These are phyloP conservation scores for Lichina pygmaea DNA, from an alignment of 495 filamentous ascomycete species.

Conservation along the genomic window DNA sequence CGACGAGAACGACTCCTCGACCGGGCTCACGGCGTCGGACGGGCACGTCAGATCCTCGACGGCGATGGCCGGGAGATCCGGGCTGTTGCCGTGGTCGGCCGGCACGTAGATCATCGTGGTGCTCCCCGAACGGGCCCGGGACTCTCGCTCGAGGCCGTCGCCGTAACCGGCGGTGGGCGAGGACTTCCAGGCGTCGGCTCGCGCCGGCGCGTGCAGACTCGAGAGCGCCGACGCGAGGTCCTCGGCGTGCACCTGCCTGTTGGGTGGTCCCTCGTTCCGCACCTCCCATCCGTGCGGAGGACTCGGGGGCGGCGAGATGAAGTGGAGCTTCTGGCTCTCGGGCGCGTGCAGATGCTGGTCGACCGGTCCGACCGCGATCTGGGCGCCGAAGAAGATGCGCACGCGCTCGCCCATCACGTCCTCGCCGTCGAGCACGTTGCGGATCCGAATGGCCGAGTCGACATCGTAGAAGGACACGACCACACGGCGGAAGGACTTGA, in stretches of 20 bases:
- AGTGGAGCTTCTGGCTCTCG: constrained; percentile 75
- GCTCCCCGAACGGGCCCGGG: constrained; percentile 11
- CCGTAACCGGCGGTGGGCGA: constrained; percentile 15
- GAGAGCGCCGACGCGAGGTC: constrained; percentile 64
- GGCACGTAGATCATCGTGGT: constrained; percentile 54
- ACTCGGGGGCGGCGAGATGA: constrained; percentile 78
- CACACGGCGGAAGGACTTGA: constrained; percentile 81
- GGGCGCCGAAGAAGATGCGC: constrained; percentile 72
- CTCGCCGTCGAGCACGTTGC: constrained; percentile 42
- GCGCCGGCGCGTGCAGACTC: constrained; percentile 20
- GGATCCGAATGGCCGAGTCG: constrained; percentile 45
- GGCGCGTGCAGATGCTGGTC: constrained; percentile 55
- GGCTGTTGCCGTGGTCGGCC: constrained; percentile 43
- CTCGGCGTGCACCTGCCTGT: constrained; percentile 75
- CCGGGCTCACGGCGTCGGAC: constrained; percentile 16
- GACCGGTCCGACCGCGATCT: constrained; percentile 32
- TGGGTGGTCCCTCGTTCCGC: constrained; percentile 70
- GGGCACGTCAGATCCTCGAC: constrained; percentile 66
- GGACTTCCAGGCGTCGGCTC: constrained; percentile 7
- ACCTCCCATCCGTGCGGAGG: constrained; percentile 89
- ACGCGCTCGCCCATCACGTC: constrained; percentile 40
- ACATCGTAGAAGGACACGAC: constrained; percentile 60
- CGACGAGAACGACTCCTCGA: constrained; percentile 17
- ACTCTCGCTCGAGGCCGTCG: constrained; percentile 7
- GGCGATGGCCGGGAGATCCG: constrained; percentile 61